Evolutionary conservation across 176 grass and related monocot species (phyloP), one percentile per base, ranked within the genome.

Genomic region (Triticum dicoccoides): DNA sequence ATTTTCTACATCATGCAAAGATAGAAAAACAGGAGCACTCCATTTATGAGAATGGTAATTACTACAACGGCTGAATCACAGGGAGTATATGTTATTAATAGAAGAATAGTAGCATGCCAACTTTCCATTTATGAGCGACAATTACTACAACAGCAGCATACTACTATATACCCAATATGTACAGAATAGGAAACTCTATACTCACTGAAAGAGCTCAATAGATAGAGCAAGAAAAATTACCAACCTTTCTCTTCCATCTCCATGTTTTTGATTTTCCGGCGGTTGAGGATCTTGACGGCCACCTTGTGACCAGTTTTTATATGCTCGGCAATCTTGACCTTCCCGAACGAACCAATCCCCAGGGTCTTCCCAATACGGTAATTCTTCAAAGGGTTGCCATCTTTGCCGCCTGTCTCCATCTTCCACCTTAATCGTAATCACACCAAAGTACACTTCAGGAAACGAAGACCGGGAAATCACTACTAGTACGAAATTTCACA

Each of bases 161-260:
- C 29, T 62, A 4, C 7, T n/a, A 56, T 30, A 30, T 30, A 30
- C 29, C 29, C 29, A 30, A 4, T 1, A 79, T 12, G 21, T 6
- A 30, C 0, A 2, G 3, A 52, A 54, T 7, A 82, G 29, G 32
- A 71, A 61, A 61, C 13, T 52, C 9, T 79, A 33, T 68, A 38
- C 13, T 38, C 6, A 39, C 0, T 47, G 2, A 78, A 15, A 21
- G 61, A 78, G 51, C 32, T 79, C 51, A 59, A n/a, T 44, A 77
- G 18, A 27, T 41, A 77, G 18, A 29, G 61, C 5, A 82, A 73
- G 10, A 4, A 2, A 82, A 54, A 27, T 65, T 8, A 73, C 78
- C 17, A 73, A 92, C 90, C 90, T 92, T 92, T 92, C 47, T 92
- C 90, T 69, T 92, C 90, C 90, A 92, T 92, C 4, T 92, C 90